These are phyloP conservation scores for Euphorbia pulcherrima DNA, from an alignment of 345 rosid genomes.

Conservation along the genomic window DNA sequence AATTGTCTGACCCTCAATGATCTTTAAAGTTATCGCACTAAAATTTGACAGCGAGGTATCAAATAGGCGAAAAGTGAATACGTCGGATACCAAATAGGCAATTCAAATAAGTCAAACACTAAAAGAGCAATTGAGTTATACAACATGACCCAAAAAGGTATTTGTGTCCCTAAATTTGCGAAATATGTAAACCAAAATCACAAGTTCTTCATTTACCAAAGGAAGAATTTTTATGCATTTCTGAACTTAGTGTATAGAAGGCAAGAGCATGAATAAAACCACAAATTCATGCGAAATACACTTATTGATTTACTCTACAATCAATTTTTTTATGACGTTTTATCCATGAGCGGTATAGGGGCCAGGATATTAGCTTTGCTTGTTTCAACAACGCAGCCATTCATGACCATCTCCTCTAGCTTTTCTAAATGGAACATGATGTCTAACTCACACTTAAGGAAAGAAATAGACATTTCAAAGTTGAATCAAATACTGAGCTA, in stretches of 20 bases:
- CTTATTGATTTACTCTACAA: background rate
- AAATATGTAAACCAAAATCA: background rate
- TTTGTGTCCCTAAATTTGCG: background rate
- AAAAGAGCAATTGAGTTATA: too few relatives aligned
- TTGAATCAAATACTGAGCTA: background rate
- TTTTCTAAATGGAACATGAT: constrained; percentile 98
- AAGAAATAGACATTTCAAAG: background rate
- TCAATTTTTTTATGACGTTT: constrained; percentile 45
- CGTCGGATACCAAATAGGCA: background rate
- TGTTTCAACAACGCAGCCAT: constrained; percentile 88
- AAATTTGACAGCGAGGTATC: too few relatives aligned
- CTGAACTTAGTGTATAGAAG: constrained; percentile 4
- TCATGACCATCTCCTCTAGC: constrained; percentile 98
- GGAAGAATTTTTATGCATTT: background rate
- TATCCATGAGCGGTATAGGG: constrained; percentile 87
- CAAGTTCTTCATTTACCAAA: background rate
- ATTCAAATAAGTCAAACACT: background rate
- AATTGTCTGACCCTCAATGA: too few relatives aligned
- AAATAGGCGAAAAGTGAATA: background rate
- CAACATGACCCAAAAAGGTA: too few relatives aligned
- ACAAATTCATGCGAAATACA: background rate
- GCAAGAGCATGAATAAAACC: background rate
- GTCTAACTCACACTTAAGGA: constrained; percentile 76
- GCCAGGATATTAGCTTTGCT: constrained; percentile 78
- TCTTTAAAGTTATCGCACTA: too few relatives aligned